Evolutionary conservation across 2,329 filamentous ascomycete species (phyloP).

Genomic region (Aspergillus amoenus): DNA sequence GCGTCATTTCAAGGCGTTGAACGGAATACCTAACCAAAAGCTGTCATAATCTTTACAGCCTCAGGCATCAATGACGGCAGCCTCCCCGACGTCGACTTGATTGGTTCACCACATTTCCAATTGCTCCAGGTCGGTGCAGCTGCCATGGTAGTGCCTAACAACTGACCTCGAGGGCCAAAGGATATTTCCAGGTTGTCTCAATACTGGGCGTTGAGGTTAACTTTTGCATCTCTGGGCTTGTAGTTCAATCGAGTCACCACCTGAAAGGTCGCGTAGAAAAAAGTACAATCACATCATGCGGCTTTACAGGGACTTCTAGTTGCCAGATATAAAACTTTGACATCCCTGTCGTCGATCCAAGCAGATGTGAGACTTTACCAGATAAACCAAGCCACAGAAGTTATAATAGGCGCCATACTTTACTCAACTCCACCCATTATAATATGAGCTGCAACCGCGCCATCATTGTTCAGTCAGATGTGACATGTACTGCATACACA

Average conservation of each 20-base stretch:
- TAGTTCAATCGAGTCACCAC: too few species aligned
- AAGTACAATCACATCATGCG: neutral
- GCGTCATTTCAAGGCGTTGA: neutral
- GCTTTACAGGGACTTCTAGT: neutral
- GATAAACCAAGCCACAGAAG: neutral
- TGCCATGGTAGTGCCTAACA: too few species aligned
- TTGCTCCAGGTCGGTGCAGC: neutral
- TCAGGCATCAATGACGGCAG: constrained; percentile 4
- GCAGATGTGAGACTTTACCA: neutral
- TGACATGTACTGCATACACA: constrained; percentile 6
- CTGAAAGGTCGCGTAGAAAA: too few species aligned
- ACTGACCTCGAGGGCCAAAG: too few species aligned
- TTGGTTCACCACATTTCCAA: neutral
- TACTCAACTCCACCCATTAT: neutral
- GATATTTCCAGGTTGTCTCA: neutral
- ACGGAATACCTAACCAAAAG: too few species aligned
- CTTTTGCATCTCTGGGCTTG: too few species aligned
- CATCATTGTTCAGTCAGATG: neutral
- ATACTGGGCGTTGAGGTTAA: neutral
- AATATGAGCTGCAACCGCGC: neutral
- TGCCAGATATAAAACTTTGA: neutral
- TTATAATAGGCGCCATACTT: neutral
- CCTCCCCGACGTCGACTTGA: neutral
- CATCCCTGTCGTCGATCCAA: neutral
- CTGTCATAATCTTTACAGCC: neutral